A percentile compares a stretch with the other conserved stretches of the same genome.
phyloP scores from a whole-genome alignment of 345 rosid genomes.

The Sisymbrium altissimum region DNA sequence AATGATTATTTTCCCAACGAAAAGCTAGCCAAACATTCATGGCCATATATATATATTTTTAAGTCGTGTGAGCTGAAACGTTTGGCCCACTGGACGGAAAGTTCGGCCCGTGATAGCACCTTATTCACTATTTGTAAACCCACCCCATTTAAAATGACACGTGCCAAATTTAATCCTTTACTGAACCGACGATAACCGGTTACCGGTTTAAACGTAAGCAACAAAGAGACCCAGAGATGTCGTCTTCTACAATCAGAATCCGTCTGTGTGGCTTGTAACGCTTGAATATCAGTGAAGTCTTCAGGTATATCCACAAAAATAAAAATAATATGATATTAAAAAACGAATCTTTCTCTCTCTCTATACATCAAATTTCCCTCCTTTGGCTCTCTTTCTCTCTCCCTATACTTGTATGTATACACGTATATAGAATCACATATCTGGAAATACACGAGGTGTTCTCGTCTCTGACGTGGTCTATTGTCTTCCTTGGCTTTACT shows the following conservation, averaged over 20 bases:
- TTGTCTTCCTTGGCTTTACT: conserved; percentile 32
- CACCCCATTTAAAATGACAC: too few relatives aligned
- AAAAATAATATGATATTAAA: not conserved
- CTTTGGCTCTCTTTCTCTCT: conserved; percentile 14
- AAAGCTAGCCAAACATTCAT: too few relatives aligned
- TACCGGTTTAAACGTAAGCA: conserved; percentile 1
- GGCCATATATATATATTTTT: too few relatives aligned
- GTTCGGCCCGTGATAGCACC: not conserved
- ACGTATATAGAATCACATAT: not conserved
- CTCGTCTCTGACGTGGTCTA: conserved; percentile 36
- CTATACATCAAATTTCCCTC: conserved; percentile 10
- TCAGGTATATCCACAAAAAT: conserved; percentile 32
- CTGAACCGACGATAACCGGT: conserved; percentile 19
- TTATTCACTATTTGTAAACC: too few relatives aligned
- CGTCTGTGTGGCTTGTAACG: conserved; percentile 32
- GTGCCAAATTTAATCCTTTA: not conserved
- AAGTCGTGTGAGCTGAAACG: too few relatives aligned
- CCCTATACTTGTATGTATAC: not conserved
- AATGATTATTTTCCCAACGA: too few relatives aligned
- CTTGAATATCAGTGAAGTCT: conserved; percentile 5
- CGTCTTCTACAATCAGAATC: conserved; percentile 31
- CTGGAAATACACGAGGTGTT: conserved; percentile 20
- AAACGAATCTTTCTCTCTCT: conserved; percentile 17
- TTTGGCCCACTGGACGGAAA: too few relatives aligned
- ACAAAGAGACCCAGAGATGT: conserved; percentile 1